Percentiles rank a stretch among this genome's conserved stretches.
These are phyloP conservation scores for Pterocarpus macrocarpus DNA, from an alignment of 306 rosid species.

Conservation along the genomic window DNA sequence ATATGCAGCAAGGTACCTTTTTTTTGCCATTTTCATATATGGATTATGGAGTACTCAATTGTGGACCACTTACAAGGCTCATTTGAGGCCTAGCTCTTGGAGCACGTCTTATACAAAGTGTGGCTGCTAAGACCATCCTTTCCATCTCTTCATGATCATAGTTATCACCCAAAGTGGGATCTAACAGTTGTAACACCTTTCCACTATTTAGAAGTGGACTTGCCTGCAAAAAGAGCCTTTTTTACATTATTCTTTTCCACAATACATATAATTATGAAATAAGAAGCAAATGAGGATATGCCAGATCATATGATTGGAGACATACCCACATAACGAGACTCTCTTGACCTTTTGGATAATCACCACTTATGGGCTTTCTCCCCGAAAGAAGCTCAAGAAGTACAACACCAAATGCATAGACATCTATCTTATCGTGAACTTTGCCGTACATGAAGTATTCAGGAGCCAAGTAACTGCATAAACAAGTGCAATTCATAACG, in stretches of 20 bases:
- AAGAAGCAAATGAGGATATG: slow-evolving; percentile 37
- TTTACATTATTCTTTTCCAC: slow-evolving; percentile 15
- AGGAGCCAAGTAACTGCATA: slow-evolving; percentile 93
- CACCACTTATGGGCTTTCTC: slow-evolving; percentile 84
- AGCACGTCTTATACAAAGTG: slow-evolving; percentile 84
- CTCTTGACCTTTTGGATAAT: slow-evolving; percentile 86
- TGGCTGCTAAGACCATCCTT: slow-evolving; percentile 87
- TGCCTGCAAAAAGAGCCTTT: slow-evolving; percentile 67
- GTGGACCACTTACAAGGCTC: slow-evolving; percentile 74
- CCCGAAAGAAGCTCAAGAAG: slow-evolving; percentile 97
- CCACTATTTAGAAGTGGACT: slow-evolving; percentile 77
- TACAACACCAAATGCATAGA: slow-evolving; percentile 92
- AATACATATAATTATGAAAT: slow-evolving; percentile 34
- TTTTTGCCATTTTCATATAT: slow-evolving; percentile 5
- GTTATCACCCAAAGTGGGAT: slow-evolving; percentile 70
- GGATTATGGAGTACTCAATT: background rate
- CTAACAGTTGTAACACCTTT: slow-evolving; percentile 75
- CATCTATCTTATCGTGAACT: slow-evolving; percentile 90
- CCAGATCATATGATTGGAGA: slow-evolving; percentile 9
- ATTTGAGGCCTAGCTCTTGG: slow-evolving; percentile 95
- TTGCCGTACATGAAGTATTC: slow-evolving; percentile 98
- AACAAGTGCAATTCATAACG: slow-evolving; percentile 33
- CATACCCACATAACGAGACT: slow-evolving; percentile 99
- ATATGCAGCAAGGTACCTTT: slow-evolving; percentile 1
- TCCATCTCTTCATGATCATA: slow-evolving; percentile 77